Evolutionary conservation across 495 filamentous ascomycete genomes (phyloP), one percentile per base, ranked within the genome.

Genomic region (Penicillium silybi): DNA sequence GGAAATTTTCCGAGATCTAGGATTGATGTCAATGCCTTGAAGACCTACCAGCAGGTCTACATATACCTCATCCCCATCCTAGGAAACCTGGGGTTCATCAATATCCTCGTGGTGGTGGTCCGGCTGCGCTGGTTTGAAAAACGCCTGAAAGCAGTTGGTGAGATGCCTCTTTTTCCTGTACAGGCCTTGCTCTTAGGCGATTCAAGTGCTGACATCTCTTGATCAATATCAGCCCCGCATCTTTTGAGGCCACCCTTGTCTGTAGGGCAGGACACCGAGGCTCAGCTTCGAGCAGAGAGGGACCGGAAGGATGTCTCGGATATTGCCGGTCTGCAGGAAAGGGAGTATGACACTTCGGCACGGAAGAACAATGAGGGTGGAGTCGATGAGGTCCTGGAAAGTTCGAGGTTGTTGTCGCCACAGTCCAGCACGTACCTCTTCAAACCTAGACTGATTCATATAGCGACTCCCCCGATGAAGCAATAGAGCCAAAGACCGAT

Each of bases 21-120:
- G 11, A 50, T 72, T 38, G 65, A 72, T 53, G 50, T 74, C 40
- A 71, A 71, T 23, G 47, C 37, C 4, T 41, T 74, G 22, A 66
- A 72, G 40, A 66, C 57, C n/a, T 72, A 74, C 47, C 70, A 74
- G 47, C 70, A 74, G 44, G 42, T 74, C 15, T 68, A 60, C 18
- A 38, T 71, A 18, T 74, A 72, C 25, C 50, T 72, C 23, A 51
- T 68, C 41, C 67, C 70, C 0, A 65, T 71, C 0, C 34, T 71
- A 5, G 56, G 53, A 10, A 71, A 72, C 27, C n/a, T 68, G 23
- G 52, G 62, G 1, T 70, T 74, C 29, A 60, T 72, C 59, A 72
- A 71, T 41, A 70, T 67, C 25, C 17, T 66, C 10, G 61, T 71
- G 15, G 61, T 73, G 15, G 41, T 67, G 35, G 56, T 70, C 19